Evolutionary conservation across 1,284 basidiomycete genomes (phyloP).

Genomic region (Meira nashicola): DNA sequence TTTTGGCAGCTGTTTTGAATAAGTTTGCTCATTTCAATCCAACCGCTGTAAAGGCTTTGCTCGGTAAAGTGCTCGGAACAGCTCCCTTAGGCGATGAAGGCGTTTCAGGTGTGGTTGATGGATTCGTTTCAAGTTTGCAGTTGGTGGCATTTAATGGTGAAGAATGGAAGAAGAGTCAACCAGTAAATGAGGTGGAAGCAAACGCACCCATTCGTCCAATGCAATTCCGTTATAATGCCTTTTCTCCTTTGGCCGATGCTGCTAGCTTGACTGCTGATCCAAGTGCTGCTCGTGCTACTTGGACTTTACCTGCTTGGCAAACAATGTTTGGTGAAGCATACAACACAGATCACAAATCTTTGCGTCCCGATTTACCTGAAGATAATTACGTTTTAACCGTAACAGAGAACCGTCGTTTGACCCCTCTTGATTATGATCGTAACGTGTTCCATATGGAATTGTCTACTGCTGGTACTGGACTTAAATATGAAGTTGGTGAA

Average conservation of each 20-base stretch:
- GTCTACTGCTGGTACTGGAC: slow-evolving; percentile 80
- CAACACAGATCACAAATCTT: slow-evolving; percentile 25
- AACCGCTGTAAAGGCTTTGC: slow-evolving; percentile 26
- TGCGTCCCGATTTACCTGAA: slow-evolving; percentile 77
- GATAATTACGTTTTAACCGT: slow-evolving; percentile 90
- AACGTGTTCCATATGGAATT: slow-evolving; percentile 99
- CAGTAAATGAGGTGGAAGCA: slow-evolving; percentile 36
- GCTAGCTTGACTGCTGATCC: slow-evolving; percentile 30
- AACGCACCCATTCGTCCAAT: slow-evolving; percentile 34
- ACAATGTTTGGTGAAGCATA: slow-evolving; percentile 52
- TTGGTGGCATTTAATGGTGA: slow-evolving; percentile 29
- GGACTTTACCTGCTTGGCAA: slow-evolving; percentile 51
- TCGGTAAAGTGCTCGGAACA: slow-evolving; percentile 31
- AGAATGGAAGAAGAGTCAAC: slow-evolving; percentile 36
- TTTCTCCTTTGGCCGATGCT: slow-evolving; percentile 25
- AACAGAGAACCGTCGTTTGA: slow-evolving; percentile 87
- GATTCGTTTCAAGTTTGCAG: slow-evolving; percentile 28
- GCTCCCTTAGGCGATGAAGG: slow-evolving; percentile 42
- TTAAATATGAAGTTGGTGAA: slow-evolving; percentile 93
- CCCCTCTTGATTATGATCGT: slow-evolving; percentile 89
- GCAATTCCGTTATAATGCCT: slow-evolving; percentile 46
- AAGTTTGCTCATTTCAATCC: slow-evolving; percentile 21
- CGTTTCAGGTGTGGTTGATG: slow-evolving; percentile 37
- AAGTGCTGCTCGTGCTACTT: slow-evolving; percentile 34
- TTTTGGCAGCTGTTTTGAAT: slow-evolving; percentile 36